Base-by-base conservation (phyloP, 331 rosid species). In the Rhamnella rubrinervis region DNA sequence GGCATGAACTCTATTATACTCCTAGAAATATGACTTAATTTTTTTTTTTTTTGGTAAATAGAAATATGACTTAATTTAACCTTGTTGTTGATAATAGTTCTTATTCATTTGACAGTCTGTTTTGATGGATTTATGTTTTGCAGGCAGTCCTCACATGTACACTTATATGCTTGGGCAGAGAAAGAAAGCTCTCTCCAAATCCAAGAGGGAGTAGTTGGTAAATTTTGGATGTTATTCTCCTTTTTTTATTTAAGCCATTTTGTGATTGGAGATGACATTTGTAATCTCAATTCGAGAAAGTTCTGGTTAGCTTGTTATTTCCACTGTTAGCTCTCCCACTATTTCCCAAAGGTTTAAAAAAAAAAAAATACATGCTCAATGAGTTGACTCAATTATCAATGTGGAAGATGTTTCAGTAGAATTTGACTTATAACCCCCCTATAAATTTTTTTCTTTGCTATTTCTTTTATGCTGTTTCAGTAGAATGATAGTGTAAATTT, bases 81-180 rank as follows among this genome's bases (percentile, higher is more conserved):
- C 23, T 23, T 20, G 39, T 39, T 61, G 23, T 8, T 6, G n/a
- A 39, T 26, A 31, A 31, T 31, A 6, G 5, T 65, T 55, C 37
- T 56, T 38, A 20, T 71, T 64, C 46, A 66, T 70, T 63, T 62
- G 19, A 61, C 17, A 25, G 57, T 44, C 65, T 78, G 65, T 74
- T 66, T 61, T 18, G 23, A n/a, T 61, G 72, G 12, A 50, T 41
- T 63, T 40, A 39, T 64, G 61, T 59, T 62, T 64, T 79, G 87
- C 93, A 92, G 98, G 98, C 57, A 76, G 75, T 77, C 98, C 96
- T 64, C 91, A 90, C 83, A 9, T 92, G 97, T 92, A 86, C 55
- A 5, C 47, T 8, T 88, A 93, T 71, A 90, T 90, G 96, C 88
- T 88, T 72, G 82, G 84, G 25, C 98, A 88, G 84, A 88, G 98